Evolutionary conservation across 768 basidiomycete species (phyloP).

Genomic region (Pisolithus tinctorius): DNA sequence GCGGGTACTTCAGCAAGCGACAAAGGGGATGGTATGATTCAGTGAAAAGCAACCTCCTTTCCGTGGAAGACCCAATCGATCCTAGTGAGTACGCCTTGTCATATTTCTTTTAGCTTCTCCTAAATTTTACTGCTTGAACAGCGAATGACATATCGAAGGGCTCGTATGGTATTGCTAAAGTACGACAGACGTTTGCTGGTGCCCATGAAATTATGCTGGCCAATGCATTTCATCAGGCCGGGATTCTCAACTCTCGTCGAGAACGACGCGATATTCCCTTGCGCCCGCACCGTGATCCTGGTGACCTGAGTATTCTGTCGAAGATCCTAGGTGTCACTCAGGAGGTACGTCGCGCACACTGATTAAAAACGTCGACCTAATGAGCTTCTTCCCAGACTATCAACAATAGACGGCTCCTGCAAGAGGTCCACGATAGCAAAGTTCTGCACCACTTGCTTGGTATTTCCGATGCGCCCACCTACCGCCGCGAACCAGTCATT

Average conservation of each 20-base stretch:
- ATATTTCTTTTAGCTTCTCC: not conserved
- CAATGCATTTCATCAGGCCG: constrained; percentile 58
- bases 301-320: constrained; percentile 73
- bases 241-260: constrained; percentile 51
- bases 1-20: constrained; percentile 81
- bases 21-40: constrained; percentile 76
- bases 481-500: constrained; percentile 13
- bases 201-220: constrained; percentile 75
- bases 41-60: constrained; percentile 51
- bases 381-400: constrained; percentile 45
- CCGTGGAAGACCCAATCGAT: constrained; percentile 93
- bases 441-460: constrained; percentile 55
- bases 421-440: constrained; percentile 58
- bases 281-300: constrained; percentile 37
- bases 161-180: constrained; percentile 76
- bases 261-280: constrained; percentile 44
- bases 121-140: constrained; percentile 23
- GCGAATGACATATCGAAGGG: constrained; percentile 92
- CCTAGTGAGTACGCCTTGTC: constrained; percentile 47
- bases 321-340: constrained; percentile 78
- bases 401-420: constrained; percentile 62
- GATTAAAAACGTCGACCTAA: constrained; percentile 1
- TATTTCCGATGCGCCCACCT: constrained; percentile 24
- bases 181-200: constrained; percentile 78
- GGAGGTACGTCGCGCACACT: constrained; percentile 46